phyloP scores from a whole-genome alignment of 2,329 filamentous ascomycete genomes.

The Seiridium cupressi region DNA sequence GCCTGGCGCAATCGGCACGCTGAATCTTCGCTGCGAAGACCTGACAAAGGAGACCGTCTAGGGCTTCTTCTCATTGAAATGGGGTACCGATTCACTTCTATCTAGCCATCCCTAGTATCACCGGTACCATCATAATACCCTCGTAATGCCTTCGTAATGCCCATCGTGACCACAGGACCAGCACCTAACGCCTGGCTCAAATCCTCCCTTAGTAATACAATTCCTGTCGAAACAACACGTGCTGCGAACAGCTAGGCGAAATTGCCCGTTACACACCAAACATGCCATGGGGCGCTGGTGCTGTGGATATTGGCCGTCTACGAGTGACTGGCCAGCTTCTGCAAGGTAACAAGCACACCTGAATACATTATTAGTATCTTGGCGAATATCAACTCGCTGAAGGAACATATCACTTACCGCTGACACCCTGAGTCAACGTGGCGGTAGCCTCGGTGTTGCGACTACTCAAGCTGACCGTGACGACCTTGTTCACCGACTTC shows the following conservation, averaged over 20 bases:
- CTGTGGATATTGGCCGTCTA: slow-evolving; percentile 18
- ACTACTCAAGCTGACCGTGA: slow-evolving; percentile 82
- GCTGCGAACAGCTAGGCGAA: neutral
- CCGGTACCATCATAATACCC: neutral
- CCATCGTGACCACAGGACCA: neutral
- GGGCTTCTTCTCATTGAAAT: too few species aligned
- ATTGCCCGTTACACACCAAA: neutral
- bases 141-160: neutral
- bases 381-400: slow-evolving; percentile 3
- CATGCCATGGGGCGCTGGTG: neutral
- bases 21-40: too few species aligned
- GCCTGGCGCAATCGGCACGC: too few species aligned
- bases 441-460: slow-evolving; percentile 85
- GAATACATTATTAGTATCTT: slow-evolving; percentile 9
- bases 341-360: slow-evolving; percentile 52
- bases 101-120: neutral
- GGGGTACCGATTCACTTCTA: too few species aligned
- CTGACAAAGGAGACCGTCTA: too few species aligned
- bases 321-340: slow-evolving; percentile 43
- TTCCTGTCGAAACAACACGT: neutral
- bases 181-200: neutral
- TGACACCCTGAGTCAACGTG: slow-evolving; percentile 87
- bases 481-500: slow-evolving; percentile 64
- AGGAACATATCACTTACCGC: slow-evolving; percentile 58
- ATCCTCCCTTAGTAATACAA: neutral